Base-by-base conservation (phyloP, 139 green algal species). In the Pleodorina starrii region DNA sequence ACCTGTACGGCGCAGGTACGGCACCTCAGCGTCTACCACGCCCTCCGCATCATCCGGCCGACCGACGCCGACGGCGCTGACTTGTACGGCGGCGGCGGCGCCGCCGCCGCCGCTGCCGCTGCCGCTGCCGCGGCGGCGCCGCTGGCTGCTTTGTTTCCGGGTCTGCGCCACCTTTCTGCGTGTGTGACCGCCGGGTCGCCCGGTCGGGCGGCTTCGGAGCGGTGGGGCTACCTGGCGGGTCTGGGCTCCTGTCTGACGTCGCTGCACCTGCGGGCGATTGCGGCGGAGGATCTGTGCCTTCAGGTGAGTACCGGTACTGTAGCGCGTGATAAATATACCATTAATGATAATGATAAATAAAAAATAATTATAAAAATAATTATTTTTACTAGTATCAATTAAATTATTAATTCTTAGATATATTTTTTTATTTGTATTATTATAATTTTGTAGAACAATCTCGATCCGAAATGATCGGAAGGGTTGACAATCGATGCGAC, bases 11-110 rank as follows among this genome's bases (percentile, higher is more conserved):
- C 76, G 2, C 79, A 87, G 81, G 81, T 87, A 6, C 81, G 38
- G 6, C 81, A 87, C 81, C 60, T 87, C 9, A 76, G 54, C 6
- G 81, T 87, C 42, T 87, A 78, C 60, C 81, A 87, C n/a, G 60
- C 81, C 5, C 44, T 87, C 6, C 80, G 80, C 42, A 43, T 86
- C 17, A 23, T 57, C 0, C 10, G 23, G 23, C 21, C 78, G 11
- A 25, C 54, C 23, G 57, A 85, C 35, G 36, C 21, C 54, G 54
- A 71, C 32, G 16, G 5, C 50, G 36, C 25, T 23, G 40, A n/a
- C 25, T n/a, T n/a, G n/a, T 23, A 42, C 14, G 29, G n/a, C 40
- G 14, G n/a, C 60, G 12, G 27, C 43, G 16, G 60, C 29, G 12
- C 36, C 57, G 14, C 38, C 27, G 5, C 5, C 32, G 40, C 32